Percentiles rank a stretch among this genome's conserved stretches.
These are phyloP conservation scores for Porcisia deanei DNA, from an alignment of 208 protist genomes.

Conservation along the genomic window DNA sequence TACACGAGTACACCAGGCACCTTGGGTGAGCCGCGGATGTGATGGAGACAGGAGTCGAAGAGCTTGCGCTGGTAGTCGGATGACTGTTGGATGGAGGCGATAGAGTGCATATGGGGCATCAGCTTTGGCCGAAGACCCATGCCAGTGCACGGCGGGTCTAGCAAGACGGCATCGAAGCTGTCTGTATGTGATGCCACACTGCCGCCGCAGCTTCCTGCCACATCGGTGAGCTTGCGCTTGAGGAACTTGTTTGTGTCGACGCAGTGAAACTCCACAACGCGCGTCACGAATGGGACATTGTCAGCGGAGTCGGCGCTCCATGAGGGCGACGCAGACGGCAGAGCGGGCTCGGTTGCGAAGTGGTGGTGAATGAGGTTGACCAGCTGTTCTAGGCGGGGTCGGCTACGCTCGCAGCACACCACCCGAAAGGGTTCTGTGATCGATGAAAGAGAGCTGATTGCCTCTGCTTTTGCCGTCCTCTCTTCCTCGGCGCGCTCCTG, in stretches of 20 bases:
- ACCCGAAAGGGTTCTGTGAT: constrained; percentile 16
- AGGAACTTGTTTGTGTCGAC: constrained; percentile 35
- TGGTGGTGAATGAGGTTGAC: constrained; percentile 39
- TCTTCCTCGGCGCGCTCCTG: constrained; percentile 22
- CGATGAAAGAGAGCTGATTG: neutral
- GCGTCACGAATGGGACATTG: neutral
- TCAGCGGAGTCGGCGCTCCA: neutral
- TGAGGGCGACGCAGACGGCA: neutral
- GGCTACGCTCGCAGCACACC: constrained; percentile 58
- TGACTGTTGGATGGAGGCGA: constrained; percentile 30
- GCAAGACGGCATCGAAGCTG: constrained; percentile 64
- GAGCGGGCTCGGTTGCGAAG: constrained; percentile 18
- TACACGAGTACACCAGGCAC: constrained; percentile 50
- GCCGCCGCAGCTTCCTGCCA: neutral
- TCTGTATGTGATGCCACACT: neutral
- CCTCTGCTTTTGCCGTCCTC: constrained; percentile 26
- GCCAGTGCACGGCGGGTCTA: constrained; percentile 88
- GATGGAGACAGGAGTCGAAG: constrained; percentile 53
- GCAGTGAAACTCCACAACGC: constrained; percentile 26
- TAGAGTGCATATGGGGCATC: constrained; percentile 43
- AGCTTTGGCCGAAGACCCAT: constrained; percentile 74
- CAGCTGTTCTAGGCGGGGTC: constrained; percentile 39
- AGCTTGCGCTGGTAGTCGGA: constrained; percentile 83
- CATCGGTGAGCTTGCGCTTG: constrained; percentile 4
- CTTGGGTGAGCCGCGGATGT: constrained; percentile 25